These are phyloP conservation scores for Tylopilus plumbeoviolaceoides DNA, from an alignment of 768 basidiomycete genomes.

Conservation along the genomic window DNA sequence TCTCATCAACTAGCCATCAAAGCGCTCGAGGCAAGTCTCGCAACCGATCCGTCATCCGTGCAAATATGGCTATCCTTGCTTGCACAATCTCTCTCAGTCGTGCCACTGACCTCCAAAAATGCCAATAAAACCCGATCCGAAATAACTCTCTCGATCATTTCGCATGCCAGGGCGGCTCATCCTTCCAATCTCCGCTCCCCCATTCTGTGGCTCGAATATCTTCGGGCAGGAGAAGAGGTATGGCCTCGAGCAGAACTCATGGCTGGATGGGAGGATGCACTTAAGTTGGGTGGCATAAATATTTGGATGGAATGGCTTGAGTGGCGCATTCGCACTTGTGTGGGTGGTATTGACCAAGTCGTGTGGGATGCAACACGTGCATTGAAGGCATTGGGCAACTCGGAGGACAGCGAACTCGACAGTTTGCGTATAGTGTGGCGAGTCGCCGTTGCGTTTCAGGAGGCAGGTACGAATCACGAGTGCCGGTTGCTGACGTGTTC, in stretches of 20 bases:
- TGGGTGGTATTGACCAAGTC: slow-evolving; percentile 48
- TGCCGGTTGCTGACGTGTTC: background rate
- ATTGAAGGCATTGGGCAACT: slow-evolving; percentile 37
- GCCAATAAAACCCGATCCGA: slow-evolving; percentile 65
- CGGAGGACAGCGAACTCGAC: slow-evolving; percentile 46
- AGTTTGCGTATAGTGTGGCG: slow-evolving; percentile 71
- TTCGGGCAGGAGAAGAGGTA: slow-evolving; percentile 68
- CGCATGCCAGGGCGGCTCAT: slow-evolving; percentile 58
- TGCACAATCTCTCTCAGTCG: slow-evolving; percentile 55
- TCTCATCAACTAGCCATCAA: slow-evolving; percentile 60
- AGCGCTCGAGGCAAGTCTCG: slow-evolving; percentile 52
- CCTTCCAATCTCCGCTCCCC: slow-evolving; percentile 47
- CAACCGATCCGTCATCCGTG: slow-evolving; percentile 47
- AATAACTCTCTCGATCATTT: slow-evolving; percentile 62
- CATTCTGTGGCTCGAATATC: slow-evolving; percentile 54
- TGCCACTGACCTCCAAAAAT: slow-evolving; percentile 65
- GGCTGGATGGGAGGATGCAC: slow-evolving; percentile 67
- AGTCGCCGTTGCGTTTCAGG: slow-evolving; percentile 52
- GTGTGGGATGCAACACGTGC: slow-evolving; percentile 49
- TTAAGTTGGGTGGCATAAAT: slow-evolving; percentile 48
- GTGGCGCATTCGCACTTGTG: slow-evolving; percentile 56
- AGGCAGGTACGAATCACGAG: slow-evolving; percentile 53
- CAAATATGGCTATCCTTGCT: slow-evolving; percentile 62
- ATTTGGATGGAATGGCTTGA: slow-evolving; percentile 81
- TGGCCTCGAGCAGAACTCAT: slow-evolving; percentile 55